These are phyloP conservation scores for Penicillium digitatum DNA, from an alignment of 2,329 filamentous ascomycete species.

Conservation along the genomic window DNA sequence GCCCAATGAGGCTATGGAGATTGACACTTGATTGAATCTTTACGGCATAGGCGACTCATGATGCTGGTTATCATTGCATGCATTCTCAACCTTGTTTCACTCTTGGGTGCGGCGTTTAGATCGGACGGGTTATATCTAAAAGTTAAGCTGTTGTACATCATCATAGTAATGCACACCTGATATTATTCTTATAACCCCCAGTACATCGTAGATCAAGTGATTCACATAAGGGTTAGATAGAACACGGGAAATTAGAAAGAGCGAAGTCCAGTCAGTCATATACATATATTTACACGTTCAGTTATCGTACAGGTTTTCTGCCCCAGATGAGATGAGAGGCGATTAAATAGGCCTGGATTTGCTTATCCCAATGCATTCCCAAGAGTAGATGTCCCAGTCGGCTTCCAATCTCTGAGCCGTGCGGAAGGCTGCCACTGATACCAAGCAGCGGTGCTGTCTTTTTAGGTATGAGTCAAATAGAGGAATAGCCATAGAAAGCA, in stretches of 20 bases:
- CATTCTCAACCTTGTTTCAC: conserved; percentile 10
- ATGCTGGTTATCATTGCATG: conserved; percentile 14
- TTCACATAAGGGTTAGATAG: neutral
- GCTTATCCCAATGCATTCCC: neutral
- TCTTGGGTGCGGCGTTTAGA: conserved; percentile 31
- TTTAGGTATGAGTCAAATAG: neutral
- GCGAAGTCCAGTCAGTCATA: neutral
- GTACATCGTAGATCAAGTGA: neutral
- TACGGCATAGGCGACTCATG: conserved; percentile 7
- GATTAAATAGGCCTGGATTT: neutral
- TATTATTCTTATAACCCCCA: neutral
- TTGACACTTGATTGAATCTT: conserved; percentile 17
- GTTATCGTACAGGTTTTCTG: conserved; percentile 13
- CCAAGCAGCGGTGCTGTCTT: conserved; percentile 9
- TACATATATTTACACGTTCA: conserved; percentile 3
- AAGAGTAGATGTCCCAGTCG: neutral
- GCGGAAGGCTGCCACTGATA: neutral
- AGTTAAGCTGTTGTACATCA: conserved; percentile 15
- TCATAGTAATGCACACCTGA: conserved; percentile 19
- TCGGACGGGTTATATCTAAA: conserved; percentile 25
- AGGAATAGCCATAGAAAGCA: conserved; percentile 10
- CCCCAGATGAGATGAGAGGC: conserved; percentile 3
- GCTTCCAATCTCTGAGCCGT: neutral
- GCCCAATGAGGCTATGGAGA: conserved; percentile 17
- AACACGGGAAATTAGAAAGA: neutral